phyloP scores from a whole-genome alignment of 2,329 filamentous ascomycete genomes.

The Fusarium nygamai region DNA sequence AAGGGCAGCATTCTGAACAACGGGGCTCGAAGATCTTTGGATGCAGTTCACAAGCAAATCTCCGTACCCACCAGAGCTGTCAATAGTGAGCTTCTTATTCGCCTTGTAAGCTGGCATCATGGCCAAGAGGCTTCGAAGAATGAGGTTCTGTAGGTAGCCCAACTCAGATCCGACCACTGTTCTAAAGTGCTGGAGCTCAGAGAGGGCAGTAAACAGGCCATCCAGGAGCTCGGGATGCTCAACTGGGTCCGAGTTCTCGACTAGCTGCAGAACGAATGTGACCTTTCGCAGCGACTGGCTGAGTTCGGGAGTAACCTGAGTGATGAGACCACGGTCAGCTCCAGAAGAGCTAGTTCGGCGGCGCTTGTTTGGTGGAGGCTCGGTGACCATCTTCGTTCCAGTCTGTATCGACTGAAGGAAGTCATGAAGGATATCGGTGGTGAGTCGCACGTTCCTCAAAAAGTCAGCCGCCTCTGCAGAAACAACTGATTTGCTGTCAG shows the following conservation, averaged over 20 bases:
- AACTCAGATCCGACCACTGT: conserved; percentile 84
- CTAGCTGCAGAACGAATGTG: conserved; percentile 87
- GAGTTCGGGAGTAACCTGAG: conserved; percentile 72
- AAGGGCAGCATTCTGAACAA: conserved; percentile 92
- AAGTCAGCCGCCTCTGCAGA: conserved; percentile 75
- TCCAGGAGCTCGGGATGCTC: conserved; percentile 80
- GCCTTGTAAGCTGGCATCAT: conserved; percentile 83
- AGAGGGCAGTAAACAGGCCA: conserved; percentile 84
- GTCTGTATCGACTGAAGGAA: conserved; percentile 81
- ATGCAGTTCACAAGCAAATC: conserved; percentile 95
- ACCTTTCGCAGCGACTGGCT: conserved; percentile 76
- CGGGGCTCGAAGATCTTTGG: conserved; percentile 87
- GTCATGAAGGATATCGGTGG: conserved; percentile 74
- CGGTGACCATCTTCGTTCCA: conserved; percentile 76
- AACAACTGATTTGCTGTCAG: conserved; percentile 51
- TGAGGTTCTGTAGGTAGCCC: conserved; percentile 87
- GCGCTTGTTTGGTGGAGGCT: conserved; percentile 79
- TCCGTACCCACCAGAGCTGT: conserved; percentile 82
- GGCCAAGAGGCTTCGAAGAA: conserved; percentile 81
- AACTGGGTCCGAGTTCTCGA: conserved; percentile 82
- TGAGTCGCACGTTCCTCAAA: conserved; percentile 76
- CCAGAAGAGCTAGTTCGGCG: conserved; percentile 81
- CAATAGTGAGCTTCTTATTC: conserved; percentile 71
- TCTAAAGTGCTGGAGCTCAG: conserved; percentile 86
- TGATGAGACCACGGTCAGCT: conserved; percentile 66